Percentiles rank a stretch among this genome's conserved stretches.
Conservation (phyloP, 78 protist species). For the Dictyostelium firmibasis region DNA sequence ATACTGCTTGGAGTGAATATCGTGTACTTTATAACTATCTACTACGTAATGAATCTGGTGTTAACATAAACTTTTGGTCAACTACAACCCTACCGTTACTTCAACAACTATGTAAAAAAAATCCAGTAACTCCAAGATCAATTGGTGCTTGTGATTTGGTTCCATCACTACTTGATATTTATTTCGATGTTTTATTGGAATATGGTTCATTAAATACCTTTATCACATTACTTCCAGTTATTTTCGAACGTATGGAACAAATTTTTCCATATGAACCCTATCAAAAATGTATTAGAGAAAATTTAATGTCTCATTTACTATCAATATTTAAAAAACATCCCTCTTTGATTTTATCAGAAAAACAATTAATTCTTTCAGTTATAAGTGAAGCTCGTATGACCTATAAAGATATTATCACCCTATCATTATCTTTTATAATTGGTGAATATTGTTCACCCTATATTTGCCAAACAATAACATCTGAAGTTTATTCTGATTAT, state of each 20-base stretch:
- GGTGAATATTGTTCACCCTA: slow-evolving; percentile 45
- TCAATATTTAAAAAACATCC: slow-evolving; percentile 35
- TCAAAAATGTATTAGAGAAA: slow-evolving; percentile 20
- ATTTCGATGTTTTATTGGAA: slow-evolving; percentile 40
- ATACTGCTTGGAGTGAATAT: slow-evolving; percentile 67
- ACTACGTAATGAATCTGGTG: slow-evolving; percentile 77
- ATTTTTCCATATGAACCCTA: slow-evolving; percentile 47
- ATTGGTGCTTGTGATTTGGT: slow-evolving; percentile 57
- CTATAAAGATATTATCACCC: background rate
- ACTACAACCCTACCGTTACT: slow-evolving; percentile 68
- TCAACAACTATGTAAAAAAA: slow-evolving; percentile 59
- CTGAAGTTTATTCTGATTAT: slow-evolving; percentile 23
- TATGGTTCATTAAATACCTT: background rate
- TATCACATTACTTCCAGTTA: slow-evolving; percentile 4
- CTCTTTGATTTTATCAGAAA: slow-evolving; percentile 11
- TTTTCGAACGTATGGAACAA: slow-evolving; percentile 61
- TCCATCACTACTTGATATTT: slow-evolving; percentile 35
- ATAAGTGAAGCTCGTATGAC: slow-evolving; percentile 31
- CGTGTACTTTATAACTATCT: slow-evolving; percentile 75
- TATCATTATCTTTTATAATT: slow-evolving; percentile 32
- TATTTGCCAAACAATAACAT: background rate
- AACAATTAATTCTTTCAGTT: slow-evolving; percentile 10
- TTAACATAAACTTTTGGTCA: slow-evolving; percentile 76
- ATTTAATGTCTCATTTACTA: slow-evolving; percentile 6
- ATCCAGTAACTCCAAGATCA: slow-evolving; percentile 51